Conservation (phyloP, 2,329 filamentous ascomycete genomes). For the Stachybotrys chartarum region DNA sequence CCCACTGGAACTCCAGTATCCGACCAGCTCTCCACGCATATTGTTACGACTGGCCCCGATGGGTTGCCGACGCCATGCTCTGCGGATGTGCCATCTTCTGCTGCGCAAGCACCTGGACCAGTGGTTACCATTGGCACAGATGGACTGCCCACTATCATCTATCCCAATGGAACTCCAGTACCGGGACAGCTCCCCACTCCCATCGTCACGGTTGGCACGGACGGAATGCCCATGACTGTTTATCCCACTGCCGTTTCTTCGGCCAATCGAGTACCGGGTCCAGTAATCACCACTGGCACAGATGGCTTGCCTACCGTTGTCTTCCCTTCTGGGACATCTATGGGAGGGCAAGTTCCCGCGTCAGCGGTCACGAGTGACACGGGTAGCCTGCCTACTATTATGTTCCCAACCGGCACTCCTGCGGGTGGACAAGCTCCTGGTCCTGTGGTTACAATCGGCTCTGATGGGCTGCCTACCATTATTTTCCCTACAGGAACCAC, state of each 20-base stretch:
- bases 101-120: not conserved
- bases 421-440: not conserved
- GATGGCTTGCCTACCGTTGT: not conserved
- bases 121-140: constrained; percentile 22
- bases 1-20: not conserved
- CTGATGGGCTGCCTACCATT: constrained; percentile 11
- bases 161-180: constrained; percentile 17
- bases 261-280: not conserved
- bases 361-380: not conserved
- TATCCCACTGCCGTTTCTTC: not conserved
- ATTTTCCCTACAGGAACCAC: constrained; percentile 16
- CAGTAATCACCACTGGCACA: not conserved
- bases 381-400: not conserved
- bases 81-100: constrained; percentile 11
- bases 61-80: not conserved
- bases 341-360: not conserved
- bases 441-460: constrained; percentile 6
- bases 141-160: constrained; percentile 23
- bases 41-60: constrained; percentile 4
- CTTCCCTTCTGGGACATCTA: not conserved
- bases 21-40: constrained; percentile 4
- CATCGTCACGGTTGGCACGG: constrained; percentile 5
- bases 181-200: constrained; percentile 4
- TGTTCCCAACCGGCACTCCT: not conserved
- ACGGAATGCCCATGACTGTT: not conserved